These are phyloP conservation scores for Thermothelomyces thermophilus DNA, from an alignment of 2,329 filamentous ascomycete genomes.

Conservation along the genomic window DNA sequence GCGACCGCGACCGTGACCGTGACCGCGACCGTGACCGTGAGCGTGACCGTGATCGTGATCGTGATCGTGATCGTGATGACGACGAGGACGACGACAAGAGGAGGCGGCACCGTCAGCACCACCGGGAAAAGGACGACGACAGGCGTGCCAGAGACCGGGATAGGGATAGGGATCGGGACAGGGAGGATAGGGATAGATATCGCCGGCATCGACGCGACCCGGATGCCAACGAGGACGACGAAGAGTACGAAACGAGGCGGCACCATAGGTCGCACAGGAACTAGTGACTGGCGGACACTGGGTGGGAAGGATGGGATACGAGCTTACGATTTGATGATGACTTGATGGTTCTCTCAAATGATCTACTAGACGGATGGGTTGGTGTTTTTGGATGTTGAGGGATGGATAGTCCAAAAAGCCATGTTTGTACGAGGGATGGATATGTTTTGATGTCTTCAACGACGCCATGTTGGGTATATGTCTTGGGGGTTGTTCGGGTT, in stretches of 20 bases:
- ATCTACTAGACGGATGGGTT: neutral
- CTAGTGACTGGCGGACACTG: constrained; percentile 12
- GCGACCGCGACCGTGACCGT: constrained; percentile 25
- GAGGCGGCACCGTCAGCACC: constrained; percentile 32
- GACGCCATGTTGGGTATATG: neutral
- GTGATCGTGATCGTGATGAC: constrained; percentile 28
- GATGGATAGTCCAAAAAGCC: neutral
- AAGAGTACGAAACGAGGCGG: constrained; percentile 17
- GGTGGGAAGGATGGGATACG: neutral
- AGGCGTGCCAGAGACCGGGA: constrained; percentile 30
- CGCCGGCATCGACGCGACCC: constrained; percentile 27
- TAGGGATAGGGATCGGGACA: constrained; percentile 26
- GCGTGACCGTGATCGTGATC: constrained; percentile 26
- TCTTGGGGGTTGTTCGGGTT: neutral
- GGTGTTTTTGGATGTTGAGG: neutral
- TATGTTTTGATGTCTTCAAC: neutral
- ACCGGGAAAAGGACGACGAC: constrained; percentile 25
- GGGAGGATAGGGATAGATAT: constrained; percentile 26
- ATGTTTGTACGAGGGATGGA: neutral
- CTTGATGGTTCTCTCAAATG: neutral
- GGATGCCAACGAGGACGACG: constrained; percentile 26
- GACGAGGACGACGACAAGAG: constrained; percentile 30
- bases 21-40: constrained; percentile 30
- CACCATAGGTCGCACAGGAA: constrained; percentile 29
- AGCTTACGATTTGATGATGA: constrained; percentile 12